These are phyloP conservation scores for Leccinellum luteum DNA, from an alignment of 768 basidiomycete genomes.

Conservation along the genomic window DNA sequence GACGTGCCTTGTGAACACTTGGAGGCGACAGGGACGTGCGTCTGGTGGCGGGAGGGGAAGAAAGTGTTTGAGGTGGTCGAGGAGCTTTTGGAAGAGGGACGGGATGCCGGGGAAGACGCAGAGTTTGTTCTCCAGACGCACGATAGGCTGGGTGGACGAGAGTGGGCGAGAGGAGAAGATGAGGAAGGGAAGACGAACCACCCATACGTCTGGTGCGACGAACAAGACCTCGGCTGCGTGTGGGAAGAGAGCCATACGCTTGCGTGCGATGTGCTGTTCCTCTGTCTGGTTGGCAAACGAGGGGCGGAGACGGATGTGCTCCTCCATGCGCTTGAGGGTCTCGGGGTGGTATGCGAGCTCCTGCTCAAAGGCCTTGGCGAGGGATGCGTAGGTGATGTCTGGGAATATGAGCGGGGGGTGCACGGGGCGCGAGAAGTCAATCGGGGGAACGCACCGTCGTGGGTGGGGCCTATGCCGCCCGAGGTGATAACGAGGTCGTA, in stretches of 20 bases:
- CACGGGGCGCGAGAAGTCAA: background rate
- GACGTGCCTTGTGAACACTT: conserved; percentile 78
- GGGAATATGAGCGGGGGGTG: background rate
- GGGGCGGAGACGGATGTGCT: conserved; percentile 52
- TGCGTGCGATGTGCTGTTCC: conserved; percentile 72
- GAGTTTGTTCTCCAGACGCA: conserved; percentile 79
- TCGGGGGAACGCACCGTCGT: conserved; percentile 60
- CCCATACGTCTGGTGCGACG: conserved; percentile 80
- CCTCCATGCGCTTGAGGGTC: conserved; percentile 70
- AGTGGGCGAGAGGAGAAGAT: background rate
- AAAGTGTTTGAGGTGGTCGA: conserved; percentile 68
- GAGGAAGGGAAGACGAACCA: conserved; percentile 45
- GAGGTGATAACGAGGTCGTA: conserved; percentile 92
- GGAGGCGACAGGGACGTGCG: conserved; percentile 73
- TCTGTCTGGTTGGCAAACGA: conserved; percentile 62
- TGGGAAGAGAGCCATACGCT: conserved; percentile 91
- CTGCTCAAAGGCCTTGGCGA: conserved; percentile 81
- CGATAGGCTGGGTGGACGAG: conserved; percentile 60
- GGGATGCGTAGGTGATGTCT: conserved; percentile 89
- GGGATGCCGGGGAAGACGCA: conserved; percentile 95
- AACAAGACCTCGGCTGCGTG: conserved; percentile 74
- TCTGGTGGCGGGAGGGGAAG: conserved; percentile 74
- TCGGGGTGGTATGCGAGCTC: conserved; percentile 72
- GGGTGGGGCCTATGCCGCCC: conserved; percentile 90
- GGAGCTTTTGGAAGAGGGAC: conserved; percentile 75